Base-by-base conservation (phyloP, 148 eudicot species). In the Agrostemma githago region DNA sequence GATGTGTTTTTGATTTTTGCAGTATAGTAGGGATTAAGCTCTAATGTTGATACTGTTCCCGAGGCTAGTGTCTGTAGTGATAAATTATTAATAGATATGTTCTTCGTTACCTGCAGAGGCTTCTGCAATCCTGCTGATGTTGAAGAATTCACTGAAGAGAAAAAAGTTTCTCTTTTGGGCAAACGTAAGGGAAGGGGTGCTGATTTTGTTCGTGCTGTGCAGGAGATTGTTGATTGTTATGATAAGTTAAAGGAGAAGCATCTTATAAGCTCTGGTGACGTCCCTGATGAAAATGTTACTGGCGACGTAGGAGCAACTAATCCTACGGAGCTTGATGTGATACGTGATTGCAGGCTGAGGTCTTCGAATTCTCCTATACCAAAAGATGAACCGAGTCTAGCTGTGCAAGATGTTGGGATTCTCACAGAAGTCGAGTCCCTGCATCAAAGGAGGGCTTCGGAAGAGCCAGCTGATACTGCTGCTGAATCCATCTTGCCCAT, bases 81-180 rank as follows among this genome's bases (percentile, higher is more conserved):
- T 70, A 57, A 26, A n/a, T 54, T 54, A 69, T 63, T 74, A 66
- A 57, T 76, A 19, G 59, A 78, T 68, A 82, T 77, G 53, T 42
- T 77, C 83, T 73, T 73, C 48, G 44, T 76, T 39, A 62, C 48
- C 57, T 81, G 74, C 90, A 95, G 99, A 82, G 99, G 92, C 77
- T 92, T 92, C 79, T 92, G 97, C 87, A 92, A 89, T 79, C 96
- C 89, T 80, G 97, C 82, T 72, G 99, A 95, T 86, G 94, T 95
- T 70, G 99, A 95, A 82, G 93, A 88, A 67, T 95, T 92, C 79
- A 90, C 97, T 0, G 99, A 92, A 78, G 97, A 90, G 78, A 95
- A 86, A 76, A 90, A 88, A 81, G 83, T 78, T 44, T 78, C 88
- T 80, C 85, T 95, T 79, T 72, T 86, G 62, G 86, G 79, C 70